Base-by-base conservation (phyloP, 352 stramenopile genomes). In the Globisporangium acanthophoron region DNA sequence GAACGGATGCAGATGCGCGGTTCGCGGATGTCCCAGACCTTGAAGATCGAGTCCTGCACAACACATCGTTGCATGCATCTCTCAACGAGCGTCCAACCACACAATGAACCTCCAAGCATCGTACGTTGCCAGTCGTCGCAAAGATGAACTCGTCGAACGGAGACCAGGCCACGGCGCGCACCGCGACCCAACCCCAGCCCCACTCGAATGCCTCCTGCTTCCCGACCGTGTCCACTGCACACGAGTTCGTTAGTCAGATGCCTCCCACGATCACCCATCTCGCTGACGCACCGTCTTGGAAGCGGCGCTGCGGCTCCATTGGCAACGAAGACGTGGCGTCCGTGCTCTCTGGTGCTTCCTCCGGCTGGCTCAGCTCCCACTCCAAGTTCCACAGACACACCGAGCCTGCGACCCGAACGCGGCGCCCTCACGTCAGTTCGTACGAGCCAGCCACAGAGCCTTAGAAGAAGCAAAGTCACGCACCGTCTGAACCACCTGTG, bases 131-230 rank as follows among this genome's bases (percentile, higher is more conserved):
- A n/a, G 85, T 92, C 4, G 81, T 85, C 6, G 77, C 83, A 49
- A 95, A 95, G n/a, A 95, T 61, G 58, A 90, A 74, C 21, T 89
- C 76, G 52, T 93, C 85, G 56, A 88, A 90, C 5, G 85, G 83
- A 31, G 81, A 92, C 85, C 85, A 95, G 11, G 69, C 66, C 24
- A 95, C 76, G 0, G 80, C 79, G 52, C 85, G 83, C 12, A 95
- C 74, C 16, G 85, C 83, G 20, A 92, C 79, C 85, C 85, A 95
- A 18, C 83, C 83, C 65, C 73, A 86, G 13, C 83, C 81, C 85
- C 85, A 95, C 39, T 92, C 83, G 58, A 91, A 89, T 1, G 77
- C 65, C 54, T 92, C 78, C 60, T 92, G 81, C 59, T 95, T 95
- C 50, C 78, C 80, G 18, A 88, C 72, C 7, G 80, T 87, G 41